Evolutionary conservation across 495 filamentous ascomycete genomes (phyloP).

Genomic region (Xylaria telfairii): DNA sequence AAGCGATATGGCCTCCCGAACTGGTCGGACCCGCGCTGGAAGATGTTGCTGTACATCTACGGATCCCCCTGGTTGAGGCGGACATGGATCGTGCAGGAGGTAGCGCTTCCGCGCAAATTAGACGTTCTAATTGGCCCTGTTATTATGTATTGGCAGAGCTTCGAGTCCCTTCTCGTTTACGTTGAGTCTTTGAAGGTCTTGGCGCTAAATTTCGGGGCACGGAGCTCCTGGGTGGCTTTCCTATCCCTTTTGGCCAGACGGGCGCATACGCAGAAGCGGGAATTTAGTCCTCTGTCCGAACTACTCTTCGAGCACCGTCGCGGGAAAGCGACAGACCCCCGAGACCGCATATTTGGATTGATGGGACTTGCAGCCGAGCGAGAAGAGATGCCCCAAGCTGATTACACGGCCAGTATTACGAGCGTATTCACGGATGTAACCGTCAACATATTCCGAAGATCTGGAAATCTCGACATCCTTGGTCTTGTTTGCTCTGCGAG

Average conservation of each 20-base stretch:
- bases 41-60: slow-evolving; percentile 23
- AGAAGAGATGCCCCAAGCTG: slow-evolving; percentile 19
- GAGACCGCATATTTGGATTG: slow-evolving; percentile 20
- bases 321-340: slow-evolving; percentile 15
- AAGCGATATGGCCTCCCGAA: slow-evolving; percentile 22
- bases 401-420: slow-evolving; percentile 14
- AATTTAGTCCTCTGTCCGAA: slow-evolving; percentile 23
- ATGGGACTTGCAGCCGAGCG: slow-evolving; percentile 20
- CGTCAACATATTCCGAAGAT: slow-evolving; percentile 16
- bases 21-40: slow-evolving; percentile 18
- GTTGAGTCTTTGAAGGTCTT: slow-evolving; percentile 20
- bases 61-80: slow-evolving; percentile 16
- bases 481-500: slow-evolving; percentile 18
- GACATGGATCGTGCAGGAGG: slow-evolving; percentile 23
- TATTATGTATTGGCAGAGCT: slow-evolving; percentile 15
- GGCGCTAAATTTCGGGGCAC: slow-evolving; percentile 20
- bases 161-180: slow-evolving; percentile 18
- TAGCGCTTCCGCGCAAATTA: slow-evolving; percentile 20
- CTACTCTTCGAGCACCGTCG: slow-evolving; percentile 18
- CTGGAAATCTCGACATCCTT: slow-evolving; percentile 17
- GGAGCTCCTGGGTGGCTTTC: slow-evolving; percentile 20
- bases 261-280: slow-evolving; percentile 16
- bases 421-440: slow-evolving; percentile 16
- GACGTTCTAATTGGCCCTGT: slow-evolving; percentile 22
- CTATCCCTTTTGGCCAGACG: slow-evolving; percentile 15